Evolutionary conservation across 192 early-diverging fungal genomes (phyloP).

Genomic region (Coemansia sp.): DNA sequence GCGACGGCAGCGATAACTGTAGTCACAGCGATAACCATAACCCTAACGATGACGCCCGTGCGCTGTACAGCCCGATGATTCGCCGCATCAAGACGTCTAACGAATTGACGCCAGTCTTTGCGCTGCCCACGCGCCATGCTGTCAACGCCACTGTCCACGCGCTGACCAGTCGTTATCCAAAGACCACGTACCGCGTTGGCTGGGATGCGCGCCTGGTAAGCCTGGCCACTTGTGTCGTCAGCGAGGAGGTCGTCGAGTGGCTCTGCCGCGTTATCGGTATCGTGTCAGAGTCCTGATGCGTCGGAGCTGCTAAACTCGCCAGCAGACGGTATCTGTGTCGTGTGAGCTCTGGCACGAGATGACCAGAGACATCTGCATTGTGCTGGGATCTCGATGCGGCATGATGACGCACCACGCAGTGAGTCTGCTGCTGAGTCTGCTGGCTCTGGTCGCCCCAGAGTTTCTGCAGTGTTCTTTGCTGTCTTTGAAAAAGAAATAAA

Average conservation of each 20-base stretch:
- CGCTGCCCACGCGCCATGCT: constrained; percentile 50
- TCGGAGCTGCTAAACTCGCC: too few relatives aligned
- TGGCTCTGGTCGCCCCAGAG: not conserved
- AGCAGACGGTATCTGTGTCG: too few relatives aligned
- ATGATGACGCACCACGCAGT: not conserved
- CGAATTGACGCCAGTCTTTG: constrained; percentile 48
- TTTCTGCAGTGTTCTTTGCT: not conserved
- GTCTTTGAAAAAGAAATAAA: not conserved
- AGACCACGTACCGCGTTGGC: constrained; percentile 56
- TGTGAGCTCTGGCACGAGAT: too few relatives aligned
- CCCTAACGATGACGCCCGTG: constrained; percentile 13
- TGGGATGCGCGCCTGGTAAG: constrained; percentile 55
- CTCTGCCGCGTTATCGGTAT: constrained; percentile 51
- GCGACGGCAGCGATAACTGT: not conserved
- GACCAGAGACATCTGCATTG: not conserved
- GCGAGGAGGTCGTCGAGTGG: constrained; percentile 55
- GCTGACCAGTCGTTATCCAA: constrained; percentile 52
- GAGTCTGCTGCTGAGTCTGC: constrained; percentile 1
- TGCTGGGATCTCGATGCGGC: not conserved
- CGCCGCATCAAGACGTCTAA: constrained; percentile 48
- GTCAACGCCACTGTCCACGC: constrained; percentile 50
- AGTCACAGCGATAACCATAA: not conserved
- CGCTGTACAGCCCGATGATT: constrained; percentile 47
- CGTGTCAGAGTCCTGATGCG: constrained; percentile 37
- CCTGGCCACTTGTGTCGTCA: constrained; percentile 39